Percentiles rank a stretch among this genome's conserved stretches.
Evolutionary conservation across 306 rosid genomes (phyloP).

Genomic region (Gastrolobium bilobum): DNA sequence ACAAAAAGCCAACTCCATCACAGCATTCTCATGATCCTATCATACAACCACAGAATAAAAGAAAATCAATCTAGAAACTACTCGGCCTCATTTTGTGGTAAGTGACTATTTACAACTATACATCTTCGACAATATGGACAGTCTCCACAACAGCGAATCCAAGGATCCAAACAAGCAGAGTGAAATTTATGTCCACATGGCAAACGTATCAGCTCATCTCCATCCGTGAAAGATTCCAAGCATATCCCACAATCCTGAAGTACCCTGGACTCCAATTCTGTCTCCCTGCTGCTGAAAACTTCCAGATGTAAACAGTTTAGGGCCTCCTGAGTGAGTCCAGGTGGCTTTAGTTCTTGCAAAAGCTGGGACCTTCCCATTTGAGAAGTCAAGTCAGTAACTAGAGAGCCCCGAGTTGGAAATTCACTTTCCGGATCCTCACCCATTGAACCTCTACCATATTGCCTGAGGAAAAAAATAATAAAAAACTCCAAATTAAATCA

Average conservation of each 20-base stretch:
- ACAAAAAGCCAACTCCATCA: constrained; percentile 41
- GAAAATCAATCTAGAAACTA: constrained; percentile 21
- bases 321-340: constrained; percentile 80
- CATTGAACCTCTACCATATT: constrained; percentile 39
- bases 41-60: constrained; percentile 36
- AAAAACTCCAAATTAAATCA: constrained; percentile 31
- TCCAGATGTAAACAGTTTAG: constrained; percentile 64
- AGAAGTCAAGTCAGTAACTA: constrained; percentile 56
- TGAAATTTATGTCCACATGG: constrained; percentile 87
- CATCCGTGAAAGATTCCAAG: constrained; percentile 73
- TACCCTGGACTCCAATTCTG: constrained; percentile 46
- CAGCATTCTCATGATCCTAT: constrained; percentile 24
- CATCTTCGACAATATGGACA: constrained; percentile 84
- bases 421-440: constrained; percentile 53
- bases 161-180: constrained; percentile 76
- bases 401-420: constrained; percentile 42
- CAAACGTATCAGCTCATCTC: constrained; percentile 71
- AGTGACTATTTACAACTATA: constrained; percentile 55
- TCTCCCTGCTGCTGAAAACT: constrained; percentile 55
- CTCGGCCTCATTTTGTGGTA: neutral
- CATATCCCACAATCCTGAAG: constrained; percentile 85
- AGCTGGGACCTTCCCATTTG: constrained; percentile 61
- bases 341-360: constrained; percentile 64
- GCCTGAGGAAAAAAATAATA: constrained; percentile 47
- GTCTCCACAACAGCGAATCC: constrained; percentile 83